Evolutionary conservation across 192 early-diverging fungal species (phyloP).

Genomic region (Geosiphon pyriformis): DNA sequence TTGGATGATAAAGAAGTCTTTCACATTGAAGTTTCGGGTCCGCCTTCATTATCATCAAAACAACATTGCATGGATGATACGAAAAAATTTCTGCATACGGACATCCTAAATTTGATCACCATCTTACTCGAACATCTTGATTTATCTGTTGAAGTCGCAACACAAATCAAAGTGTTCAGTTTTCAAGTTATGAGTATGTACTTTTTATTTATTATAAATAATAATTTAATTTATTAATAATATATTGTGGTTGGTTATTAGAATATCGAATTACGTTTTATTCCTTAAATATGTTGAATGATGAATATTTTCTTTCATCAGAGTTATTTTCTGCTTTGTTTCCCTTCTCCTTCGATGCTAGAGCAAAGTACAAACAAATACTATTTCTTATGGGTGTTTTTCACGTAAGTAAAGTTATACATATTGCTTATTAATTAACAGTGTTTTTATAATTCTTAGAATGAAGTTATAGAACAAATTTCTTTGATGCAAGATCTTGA

Average conservation of each 20-base stretch:
- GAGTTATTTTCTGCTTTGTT: slow-evolving; percentile 21
- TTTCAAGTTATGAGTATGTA: slow-evolving; percentile 15
- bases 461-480: slow-evolving; percentile 18
- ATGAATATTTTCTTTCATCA: slow-evolving; percentile 19
- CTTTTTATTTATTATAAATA: slow-evolving; percentile 1
- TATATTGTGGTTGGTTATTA: slow-evolving; percentile 22
- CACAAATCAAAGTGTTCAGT: slow-evolving; percentile 24
- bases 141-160: neutral
- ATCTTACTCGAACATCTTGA: slow-evolving; percentile 3
- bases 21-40: slow-evolving; percentile 13
- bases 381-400: slow-evolving; percentile 19
- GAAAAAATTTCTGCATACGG: slow-evolving; percentile 19
- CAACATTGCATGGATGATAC: slow-evolving; percentile 7
- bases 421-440: slow-evolving; percentile 14
- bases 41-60: slow-evolving; percentile 6
- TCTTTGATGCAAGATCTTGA: slow-evolving; percentile 20
- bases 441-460: slow-evolving; percentile 5
- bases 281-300: slow-evolving; percentile 11
- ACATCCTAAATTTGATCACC: slow-evolving; percentile 17
- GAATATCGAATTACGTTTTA: slow-evolving; percentile 23
- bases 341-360: slow-evolving; percentile 20
- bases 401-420: slow-evolving; percentile 17
- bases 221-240: neutral
- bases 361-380: slow-evolving; percentile 20
- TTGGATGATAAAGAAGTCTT: slow-evolving; percentile 19